Base-by-base conservation (phyloP, 768 basidiomycete species). In the Suillus plorans region DNA sequence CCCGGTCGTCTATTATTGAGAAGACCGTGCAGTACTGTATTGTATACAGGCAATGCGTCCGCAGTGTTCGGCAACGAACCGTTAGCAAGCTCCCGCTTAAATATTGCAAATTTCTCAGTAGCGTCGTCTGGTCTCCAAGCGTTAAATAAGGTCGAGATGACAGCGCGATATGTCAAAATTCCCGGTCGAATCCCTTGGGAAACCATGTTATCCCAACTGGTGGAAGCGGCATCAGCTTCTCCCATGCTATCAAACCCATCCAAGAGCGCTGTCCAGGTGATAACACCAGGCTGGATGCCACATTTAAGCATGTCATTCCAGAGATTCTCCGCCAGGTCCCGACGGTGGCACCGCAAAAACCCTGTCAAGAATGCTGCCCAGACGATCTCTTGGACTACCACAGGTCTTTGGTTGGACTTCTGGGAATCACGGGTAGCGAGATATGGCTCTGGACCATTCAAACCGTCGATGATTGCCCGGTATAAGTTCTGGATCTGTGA, bases 221-320 rank as follows among this genome's bases (percentile, higher is more conserved):
- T 77, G 55, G 87, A 75, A 13, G 89, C 86, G 61, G 86, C 82
- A 3, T 81, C 79, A 18, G 82, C 74, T 60, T 84, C 80, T 25
- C 83, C 81, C 44, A 82, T 77, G 56, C 82, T 77, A 39, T 80
- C 83, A 68, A 89, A 88, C 9, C 86, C 85, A 56, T 88, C 84
- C 44, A 95, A 77, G 52, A 93, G 80, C 18, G 87, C 85, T 12
- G 85, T 91, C 92, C 93, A 95, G 58, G 86, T 83, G 34, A 80
- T 76, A 10, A 84, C 74, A 2, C 82, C 82, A n/a, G 88, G 87
- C 44, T 64, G 73, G 44, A 89, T 73, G 1, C 81, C 82, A 25
- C 82, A 76, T 44, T 74, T 69, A 20, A 77, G 61, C 78, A 92
- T 84, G 72, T 92, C 91, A 42, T 84, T 79, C 93, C 93, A 94